phyloP scores from a whole-genome alignment of 2,329 filamentous ascomycete genomes.

The Claviceps maximensis region DNA sequence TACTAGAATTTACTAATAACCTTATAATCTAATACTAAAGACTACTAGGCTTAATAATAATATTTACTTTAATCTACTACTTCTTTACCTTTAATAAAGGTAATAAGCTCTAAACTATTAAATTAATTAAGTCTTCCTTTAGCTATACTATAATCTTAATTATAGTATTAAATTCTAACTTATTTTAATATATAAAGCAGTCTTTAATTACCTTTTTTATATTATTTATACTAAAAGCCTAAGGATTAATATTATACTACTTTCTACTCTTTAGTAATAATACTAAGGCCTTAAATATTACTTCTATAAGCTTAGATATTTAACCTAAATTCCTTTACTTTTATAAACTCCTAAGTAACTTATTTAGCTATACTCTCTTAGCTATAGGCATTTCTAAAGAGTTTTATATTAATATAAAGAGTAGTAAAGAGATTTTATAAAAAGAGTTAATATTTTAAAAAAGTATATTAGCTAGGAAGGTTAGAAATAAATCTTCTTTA shows the following conservation, averaged over 20 bases:
- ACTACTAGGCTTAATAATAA: background rate
- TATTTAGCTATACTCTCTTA: too few relatives aligned
- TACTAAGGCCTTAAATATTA: background rate
- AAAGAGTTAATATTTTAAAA: too few relatives aligned
- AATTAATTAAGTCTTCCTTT: background rate
- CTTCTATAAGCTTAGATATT: too few relatives aligned
- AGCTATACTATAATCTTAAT: background rate
- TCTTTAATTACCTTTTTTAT: background rate
- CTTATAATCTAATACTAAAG: background rate
- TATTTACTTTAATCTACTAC: background rate
- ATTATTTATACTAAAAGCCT: background rate
- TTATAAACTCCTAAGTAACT: too few relatives aligned
- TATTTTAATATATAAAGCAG: background rate
- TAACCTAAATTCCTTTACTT: too few relatives aligned
- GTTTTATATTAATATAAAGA: too few relatives aligned
- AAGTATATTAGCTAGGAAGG: too few relatives aligned
- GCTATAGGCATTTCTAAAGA: too few relatives aligned
- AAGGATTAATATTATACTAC: background rate
- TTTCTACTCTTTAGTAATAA: background rate
- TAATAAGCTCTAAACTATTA: background rate
- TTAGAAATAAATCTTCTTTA: too few relatives aligned
- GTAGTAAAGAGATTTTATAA: too few relatives aligned
- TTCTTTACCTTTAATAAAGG: background rate
- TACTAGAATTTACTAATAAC: background rate
- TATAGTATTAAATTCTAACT: background rate